Conservation (phyloP, 805 yeast genomes). For the Naumovozyma dairenensis region DNA sequence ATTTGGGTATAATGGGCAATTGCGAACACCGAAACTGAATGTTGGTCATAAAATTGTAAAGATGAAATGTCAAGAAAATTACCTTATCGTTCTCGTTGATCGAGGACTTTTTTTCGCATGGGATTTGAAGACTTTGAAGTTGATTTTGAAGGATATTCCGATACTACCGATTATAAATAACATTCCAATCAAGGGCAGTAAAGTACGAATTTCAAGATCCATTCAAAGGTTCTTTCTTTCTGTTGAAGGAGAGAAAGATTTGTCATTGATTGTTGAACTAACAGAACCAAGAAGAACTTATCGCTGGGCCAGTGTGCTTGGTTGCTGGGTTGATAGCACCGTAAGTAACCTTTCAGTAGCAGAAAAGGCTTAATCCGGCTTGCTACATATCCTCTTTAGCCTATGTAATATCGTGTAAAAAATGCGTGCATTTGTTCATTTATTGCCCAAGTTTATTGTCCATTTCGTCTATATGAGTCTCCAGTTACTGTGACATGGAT, state of each 20-base stretch:
- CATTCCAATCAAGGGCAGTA: constrained; percentile 18
- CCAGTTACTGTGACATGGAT: too few relatives aligned
- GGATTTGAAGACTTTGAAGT: constrained; percentile 15
- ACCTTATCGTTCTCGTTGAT: constrained; percentile 48
- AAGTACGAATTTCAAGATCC: constrained; percentile 21
- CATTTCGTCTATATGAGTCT: too few relatives aligned
- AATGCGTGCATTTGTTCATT: too few relatives aligned
- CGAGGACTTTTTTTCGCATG: constrained; percentile 42
- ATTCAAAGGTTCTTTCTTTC: constrained; percentile 10
- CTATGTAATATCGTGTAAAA: too few relatives aligned
- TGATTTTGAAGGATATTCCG: constrained; percentile 19
- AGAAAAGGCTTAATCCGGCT: too few relatives aligned
- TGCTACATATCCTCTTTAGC: too few relatives aligned
- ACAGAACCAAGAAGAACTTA: constrained; percentile 11
- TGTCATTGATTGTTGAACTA: constrained; percentile 11
- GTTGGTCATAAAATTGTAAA: constrained; percentile 42
- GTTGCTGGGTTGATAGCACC: constrained; percentile 26
- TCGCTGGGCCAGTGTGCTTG: constrained; percentile 18
- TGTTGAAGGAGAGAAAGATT: constrained; percentile 1
- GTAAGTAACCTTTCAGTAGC: too few relatives aligned
- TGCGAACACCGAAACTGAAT: constrained; percentile 33
- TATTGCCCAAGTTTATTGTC: too few relatives aligned
- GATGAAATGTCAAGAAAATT: constrained; percentile 29
- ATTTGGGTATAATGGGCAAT: constrained; percentile 27
- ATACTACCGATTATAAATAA: constrained; percentile 21